A percentile compares a stretch with the other conserved stretches of the same genome.
Conservation (phyloP, 345 rosid species). For the Linum trigynum region DNA sequence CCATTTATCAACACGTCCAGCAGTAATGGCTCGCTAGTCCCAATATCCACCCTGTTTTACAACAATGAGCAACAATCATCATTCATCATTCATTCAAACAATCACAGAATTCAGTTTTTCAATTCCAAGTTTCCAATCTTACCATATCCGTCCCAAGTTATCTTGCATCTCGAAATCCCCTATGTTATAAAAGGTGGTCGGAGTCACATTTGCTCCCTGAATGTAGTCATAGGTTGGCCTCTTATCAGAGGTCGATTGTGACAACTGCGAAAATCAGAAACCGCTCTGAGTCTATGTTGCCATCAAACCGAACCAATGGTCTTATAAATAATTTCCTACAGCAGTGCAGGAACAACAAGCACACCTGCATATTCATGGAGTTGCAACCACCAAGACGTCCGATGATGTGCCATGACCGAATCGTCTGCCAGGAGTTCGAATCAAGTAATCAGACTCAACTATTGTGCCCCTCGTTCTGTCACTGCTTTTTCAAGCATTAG, state of each 20-base stretch:
- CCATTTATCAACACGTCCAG: constrained; percentile 78
- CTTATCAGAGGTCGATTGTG: constrained; percentile 61
- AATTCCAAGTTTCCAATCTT: constrained; percentile 10
- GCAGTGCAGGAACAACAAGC: no score
- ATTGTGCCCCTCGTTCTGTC: background rate
- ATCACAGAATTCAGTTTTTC: background rate
- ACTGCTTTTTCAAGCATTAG: background rate
- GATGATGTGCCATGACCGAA: constrained; percentile 87
- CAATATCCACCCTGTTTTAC: constrained; percentile 70
- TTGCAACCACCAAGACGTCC: constrained; percentile 97
- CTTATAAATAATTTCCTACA: background rate
- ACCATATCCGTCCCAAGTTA: constrained; percentile 81
- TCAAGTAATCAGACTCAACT: constrained; percentile 10
- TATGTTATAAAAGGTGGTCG: constrained; percentile 76
- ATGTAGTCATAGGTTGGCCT: constrained; percentile 72
- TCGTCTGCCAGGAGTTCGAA: constrained; percentile 42
- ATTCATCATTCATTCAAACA: constrained; percentile 5
- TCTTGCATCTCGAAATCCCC: constrained; percentile 91
- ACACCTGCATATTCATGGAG: constrained; percentile 97
- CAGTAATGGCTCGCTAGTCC: constrained; percentile 68
- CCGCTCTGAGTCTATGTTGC: no score
- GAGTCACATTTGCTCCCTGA: constrained; percentile 73
- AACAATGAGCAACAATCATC: constrained; percentile 10
- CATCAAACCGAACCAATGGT: no score
- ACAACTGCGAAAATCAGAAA: constrained; percentile 37